phyloP scores from a whole-genome alignment of 495 filamentous ascomycete species.

The Podospora australis region DNA sequence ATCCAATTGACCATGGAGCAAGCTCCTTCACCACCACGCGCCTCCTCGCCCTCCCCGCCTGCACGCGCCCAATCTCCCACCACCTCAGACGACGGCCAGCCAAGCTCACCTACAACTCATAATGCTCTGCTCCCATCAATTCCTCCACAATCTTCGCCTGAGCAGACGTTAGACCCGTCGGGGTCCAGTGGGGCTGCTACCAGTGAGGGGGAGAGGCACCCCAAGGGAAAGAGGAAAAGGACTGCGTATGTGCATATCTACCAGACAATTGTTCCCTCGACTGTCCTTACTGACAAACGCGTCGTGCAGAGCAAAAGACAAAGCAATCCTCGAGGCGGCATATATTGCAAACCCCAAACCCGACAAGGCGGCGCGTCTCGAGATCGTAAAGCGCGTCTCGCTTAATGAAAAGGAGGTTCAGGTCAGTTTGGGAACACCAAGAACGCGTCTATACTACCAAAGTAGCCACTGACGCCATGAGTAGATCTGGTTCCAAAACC shows the following conservation, averaged over 20 bases:
- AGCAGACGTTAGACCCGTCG: background rate
- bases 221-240: slow-evolving; percentile 49
- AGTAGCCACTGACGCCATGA: slow-evolving; percentile 2
- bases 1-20: slow-evolving; percentile 7
- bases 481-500: slow-evolving; percentile 99
- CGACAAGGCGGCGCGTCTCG: slow-evolving; percentile 79
- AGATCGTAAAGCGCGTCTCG: slow-evolving; percentile 76
- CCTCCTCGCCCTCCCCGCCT: slow-evolving; percentile 8
- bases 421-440: slow-evolving; percentile 49
- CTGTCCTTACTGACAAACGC: slow-evolving; percentile 8
- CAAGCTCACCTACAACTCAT: slow-evolving; percentile 16
- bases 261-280: slow-evolving; percentile 1
- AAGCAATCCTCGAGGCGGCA: slow-evolving; percentile 82
- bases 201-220: slow-evolving; percentile 30
- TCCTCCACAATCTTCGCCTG: slow-evolving; percentile 3
- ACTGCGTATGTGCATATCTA: slow-evolving; percentile 40
- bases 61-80: background rate
- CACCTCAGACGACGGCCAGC: background rate
- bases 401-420: slow-evolving; percentile 97
- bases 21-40: slow-evolving; percentile 1
- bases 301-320: slow-evolving; percentile 68
- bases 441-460: slow-evolving; percentile 12
- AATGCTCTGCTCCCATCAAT: background rate
- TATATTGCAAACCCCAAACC: slow-evolving; percentile 84
- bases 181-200: slow-evolving; percentile 4